Evolutionary conservation across 257 asterid species (phyloP).

Genomic region (Nicotiana tabacum): DNA sequence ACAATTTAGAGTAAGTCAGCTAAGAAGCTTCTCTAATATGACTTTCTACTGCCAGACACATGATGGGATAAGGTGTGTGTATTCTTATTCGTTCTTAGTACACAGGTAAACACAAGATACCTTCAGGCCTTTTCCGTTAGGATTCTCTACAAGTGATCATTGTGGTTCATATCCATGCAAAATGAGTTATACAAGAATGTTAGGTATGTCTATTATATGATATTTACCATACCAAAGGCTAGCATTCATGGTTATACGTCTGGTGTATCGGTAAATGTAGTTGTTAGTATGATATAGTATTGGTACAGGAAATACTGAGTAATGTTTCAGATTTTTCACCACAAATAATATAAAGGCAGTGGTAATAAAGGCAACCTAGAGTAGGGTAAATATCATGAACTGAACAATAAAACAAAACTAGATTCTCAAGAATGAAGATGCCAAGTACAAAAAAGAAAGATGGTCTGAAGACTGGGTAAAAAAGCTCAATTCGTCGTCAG

Average conservation of each 20-base stretch:
- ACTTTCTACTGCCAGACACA: not conserved
- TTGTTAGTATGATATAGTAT: not conserved
- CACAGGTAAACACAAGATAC: not conserved
- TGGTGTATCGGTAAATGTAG: not conserved
- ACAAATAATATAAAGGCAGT: not conserved
- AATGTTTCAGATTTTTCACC: not conserved
- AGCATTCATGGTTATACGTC: not conserved
- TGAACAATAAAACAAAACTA: not conserved
- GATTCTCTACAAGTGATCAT: not conserved
- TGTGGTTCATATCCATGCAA: not conserved
- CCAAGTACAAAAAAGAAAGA: not conserved
- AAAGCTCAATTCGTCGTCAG: not conserved
- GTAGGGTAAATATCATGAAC: not conserved
- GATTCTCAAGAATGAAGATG: not conserved
- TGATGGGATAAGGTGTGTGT: not conserved
- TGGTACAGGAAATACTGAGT: not conserved
- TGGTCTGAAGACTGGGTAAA: not conserved
- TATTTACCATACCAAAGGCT: not conserved
- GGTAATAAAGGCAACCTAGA: not conserved
- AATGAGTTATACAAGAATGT: not conserved
- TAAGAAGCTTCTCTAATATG: slow-evolving; percentile 3
- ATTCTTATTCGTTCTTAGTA: not conserved
- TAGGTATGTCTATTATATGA: not conserved
- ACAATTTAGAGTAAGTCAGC: slow-evolving; percentile 2
- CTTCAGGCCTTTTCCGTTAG: not conserved